phyloP scores from a whole-genome alignment of 805 yeast species.

The Diddensiella santjacobensis region DNA sequence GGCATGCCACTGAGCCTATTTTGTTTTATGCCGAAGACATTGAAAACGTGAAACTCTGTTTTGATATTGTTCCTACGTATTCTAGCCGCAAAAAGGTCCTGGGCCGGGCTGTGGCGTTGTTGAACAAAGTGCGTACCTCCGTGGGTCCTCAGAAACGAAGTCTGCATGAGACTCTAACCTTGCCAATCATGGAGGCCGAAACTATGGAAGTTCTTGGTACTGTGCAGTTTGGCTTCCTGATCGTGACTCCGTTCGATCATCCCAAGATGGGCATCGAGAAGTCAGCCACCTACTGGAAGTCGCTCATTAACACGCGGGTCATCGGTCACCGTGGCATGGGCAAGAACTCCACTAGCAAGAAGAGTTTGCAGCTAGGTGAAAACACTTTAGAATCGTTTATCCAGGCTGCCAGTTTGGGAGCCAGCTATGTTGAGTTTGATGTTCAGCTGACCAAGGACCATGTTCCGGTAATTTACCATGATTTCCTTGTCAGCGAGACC shows the following conservation, averaged over 20 bases:
- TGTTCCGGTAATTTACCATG: constrained; percentile 92
- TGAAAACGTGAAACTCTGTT: constrained; percentile 51
- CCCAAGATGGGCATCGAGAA: constrained; percentile 58
- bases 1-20: constrained; percentile 57
- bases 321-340: constrained; percentile 97
- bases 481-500: constrained; percentile 88
- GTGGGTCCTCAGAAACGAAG: constrained; percentile 69
- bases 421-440: constrained; percentile 94
- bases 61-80: constrained; percentile 89
- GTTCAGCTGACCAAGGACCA: constrained; percentile 90
- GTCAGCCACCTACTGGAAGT: constrained; percentile 86
- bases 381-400: constrained; percentile 92
- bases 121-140: constrained; percentile 56
- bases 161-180: constrained; percentile 57
- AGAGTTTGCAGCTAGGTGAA: constrained; percentile 88
- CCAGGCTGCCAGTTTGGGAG: constrained; percentile 95
- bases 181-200: constrained; percentile 72
- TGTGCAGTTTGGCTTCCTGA: constrained; percentile 67
- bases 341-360: constrained; percentile 67
- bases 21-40: constrained; percentile 54
- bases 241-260: constrained; percentile 70
- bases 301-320: constrained; percentile 80
- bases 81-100: constrained; percentile 44
- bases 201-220: constrained; percentile 74
- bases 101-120: constrained; percentile 80